phyloP scores from a whole-genome alignment of 2,329 filamentous ascomycete species.

The Aciculosporium take region DNA sequence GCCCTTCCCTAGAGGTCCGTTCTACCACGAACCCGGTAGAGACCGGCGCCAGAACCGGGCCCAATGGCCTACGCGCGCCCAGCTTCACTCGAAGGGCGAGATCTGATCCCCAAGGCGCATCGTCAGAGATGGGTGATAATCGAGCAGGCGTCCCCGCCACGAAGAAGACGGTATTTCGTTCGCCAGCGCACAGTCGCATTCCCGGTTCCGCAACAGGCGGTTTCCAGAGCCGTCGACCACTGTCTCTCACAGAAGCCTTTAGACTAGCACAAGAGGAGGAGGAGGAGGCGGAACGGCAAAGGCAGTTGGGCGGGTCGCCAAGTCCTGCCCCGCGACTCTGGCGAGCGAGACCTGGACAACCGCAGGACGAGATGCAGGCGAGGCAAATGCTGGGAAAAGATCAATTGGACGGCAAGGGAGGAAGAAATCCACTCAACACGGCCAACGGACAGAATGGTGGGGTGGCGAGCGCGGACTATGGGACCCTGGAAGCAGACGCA shows the following conservation, averaged over 20 bases:
- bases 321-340: slow-evolving; percentile 36
- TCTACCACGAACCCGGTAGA: neutral
- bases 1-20: slow-evolving; percentile 1
- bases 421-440: slow-evolving; percentile 2
- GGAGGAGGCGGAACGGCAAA: slow-evolving; percentile 13
- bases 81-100: slow-evolving; percentile 11
- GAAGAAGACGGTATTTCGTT: slow-evolving; percentile 12
- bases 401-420: slow-evolving; percentile 17
- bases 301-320: slow-evolving; percentile 29
- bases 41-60: slow-evolving; percentile 5
- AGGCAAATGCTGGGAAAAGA: slow-evolving; percentile 16
- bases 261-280: slow-evolving; percentile 18
- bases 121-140: slow-evolving; percentile 5
- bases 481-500: neutral
- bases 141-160: neutral
- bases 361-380: slow-evolving; percentile 17
- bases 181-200: slow-evolving; percentile 20
- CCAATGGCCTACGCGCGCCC: neutral
- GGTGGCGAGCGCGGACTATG: too few species aligned
- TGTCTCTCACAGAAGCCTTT: slow-evolving; percentile 31
- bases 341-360: slow-evolving; percentile 18
- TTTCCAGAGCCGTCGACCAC: slow-evolving; percentile 18
- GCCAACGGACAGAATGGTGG: slow-evolving; percentile 9
- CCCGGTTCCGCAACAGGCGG: slow-evolving; percentile 16
- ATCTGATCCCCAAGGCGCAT: slow-evolving; percentile 13